A percentile compares a stretch with the other conserved stretches of the same genome.
phyloP scores from a whole-genome alignment of 768 basidiomycete genomes.

The Coprinopsis strossmayeri region DNA sequence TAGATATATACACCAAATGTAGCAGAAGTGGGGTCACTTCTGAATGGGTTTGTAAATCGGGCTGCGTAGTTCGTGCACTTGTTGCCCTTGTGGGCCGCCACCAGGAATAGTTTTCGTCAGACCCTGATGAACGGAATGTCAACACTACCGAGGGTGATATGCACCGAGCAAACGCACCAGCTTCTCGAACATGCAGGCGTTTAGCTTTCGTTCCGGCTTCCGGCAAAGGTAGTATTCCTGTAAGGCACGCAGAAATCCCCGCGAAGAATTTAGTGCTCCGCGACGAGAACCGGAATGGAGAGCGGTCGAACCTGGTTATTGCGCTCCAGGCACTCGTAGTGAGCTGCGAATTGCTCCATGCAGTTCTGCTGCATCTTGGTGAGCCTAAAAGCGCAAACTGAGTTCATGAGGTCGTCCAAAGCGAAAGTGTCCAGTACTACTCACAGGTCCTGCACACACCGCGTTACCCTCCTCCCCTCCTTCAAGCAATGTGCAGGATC shows the following conservation, averaged over 20 bases:
- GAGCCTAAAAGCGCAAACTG: conserved; percentile 46
- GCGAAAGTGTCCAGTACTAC: conserved; percentile 23
- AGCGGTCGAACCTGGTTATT: conserved; percentile 82
- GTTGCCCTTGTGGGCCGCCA: conserved; percentile 70
- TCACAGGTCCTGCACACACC: conserved; percentile 91
- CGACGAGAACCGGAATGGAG: background rate
- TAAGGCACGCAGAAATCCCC: background rate
- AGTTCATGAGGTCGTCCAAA: background rate
- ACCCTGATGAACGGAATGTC: conserved; percentile 45
- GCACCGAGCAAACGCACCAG: conserved; percentile 47
- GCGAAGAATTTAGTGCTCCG: background rate
- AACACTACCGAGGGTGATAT: background rate
- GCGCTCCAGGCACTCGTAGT: conserved; percentile 91
- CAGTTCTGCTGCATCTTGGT: conserved; percentile 93
- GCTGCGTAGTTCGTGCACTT: conserved; percentile 82
- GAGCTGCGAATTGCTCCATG: conserved; percentile 75
- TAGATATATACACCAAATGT: too few species aligned
- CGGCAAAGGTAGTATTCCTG: conserved; percentile 85
- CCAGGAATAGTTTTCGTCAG: conserved; percentile 90
- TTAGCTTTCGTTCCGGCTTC: conserved; percentile 79
- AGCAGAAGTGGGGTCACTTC: conserved; percentile 44
- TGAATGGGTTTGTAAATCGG: conserved; percentile 82
- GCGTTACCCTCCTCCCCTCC: conserved; percentile 92
- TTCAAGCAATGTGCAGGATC: conserved; percentile 91
- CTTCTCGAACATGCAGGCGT: conserved; percentile 71